phyloP scores from a whole-genome alignment of 768 basidiomycete species.

The Termitomyces sp. region DNA sequence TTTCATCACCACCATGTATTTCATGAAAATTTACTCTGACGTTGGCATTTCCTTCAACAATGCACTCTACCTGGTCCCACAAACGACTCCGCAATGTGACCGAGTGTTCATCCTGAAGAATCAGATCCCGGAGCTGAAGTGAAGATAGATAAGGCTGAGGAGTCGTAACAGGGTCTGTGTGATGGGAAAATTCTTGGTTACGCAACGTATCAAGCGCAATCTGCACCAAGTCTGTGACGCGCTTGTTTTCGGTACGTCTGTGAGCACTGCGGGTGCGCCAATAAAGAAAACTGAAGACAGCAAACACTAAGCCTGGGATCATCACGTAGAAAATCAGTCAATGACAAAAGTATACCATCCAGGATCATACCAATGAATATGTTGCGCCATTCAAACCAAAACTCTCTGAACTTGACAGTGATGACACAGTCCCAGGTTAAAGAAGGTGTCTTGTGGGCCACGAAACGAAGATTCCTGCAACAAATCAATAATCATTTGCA shows the following conservation, averaged over 20 bases:
- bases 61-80: conserved; percentile 78
- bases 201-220: conserved; percentile 75
- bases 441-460: conserved; percentile 67
- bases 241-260: conserved; percentile 53
- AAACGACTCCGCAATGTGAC: conserved; percentile 57
- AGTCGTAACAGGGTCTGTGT: conserved; percentile 72
- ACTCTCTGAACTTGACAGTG: conserved; percentile 58
- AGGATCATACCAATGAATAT: conserved; percentile 50
- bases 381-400: conserved; percentile 65
- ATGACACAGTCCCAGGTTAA: conserved; percentile 64
- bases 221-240: conserved; percentile 71
- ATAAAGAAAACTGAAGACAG: conserved; percentile 9
- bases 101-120: conserved; percentile 79
- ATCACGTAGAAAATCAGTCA: not conserved
- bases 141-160: conserved; percentile 79
- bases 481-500: conserved; percentile 11
- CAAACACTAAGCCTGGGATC: conserved; percentile 3
- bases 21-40: conserved; percentile 84
- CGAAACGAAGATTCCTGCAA: conserved; percentile 62
- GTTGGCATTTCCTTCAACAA: conserved; percentile 90
- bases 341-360: conserved; percentile 15
- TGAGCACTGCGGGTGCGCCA: conserved; percentile 36
- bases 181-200: conserved; percentile 78
- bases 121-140: conserved; percentile 80
- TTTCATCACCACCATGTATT: conserved; percentile 78